Evolutionary conservation across 2,329 filamentous ascomycete species (phyloP).

Genomic region (Pseudocercospora fuligena): DNA sequence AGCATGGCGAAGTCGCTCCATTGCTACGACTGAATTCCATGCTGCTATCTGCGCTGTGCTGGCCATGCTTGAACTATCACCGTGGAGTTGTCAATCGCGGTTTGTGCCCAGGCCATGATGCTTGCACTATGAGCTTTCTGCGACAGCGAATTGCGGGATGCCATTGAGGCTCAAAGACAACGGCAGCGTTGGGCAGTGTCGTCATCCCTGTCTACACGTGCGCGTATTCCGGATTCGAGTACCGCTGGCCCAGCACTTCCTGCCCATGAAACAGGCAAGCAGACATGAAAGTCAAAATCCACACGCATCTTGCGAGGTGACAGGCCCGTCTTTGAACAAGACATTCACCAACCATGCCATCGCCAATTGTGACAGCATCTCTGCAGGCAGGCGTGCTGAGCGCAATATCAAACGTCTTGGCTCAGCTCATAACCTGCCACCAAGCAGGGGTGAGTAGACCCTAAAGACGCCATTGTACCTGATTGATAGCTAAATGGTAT

Average conservation of each 20-base stretch:
- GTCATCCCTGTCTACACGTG: neutral
- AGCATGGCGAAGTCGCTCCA: neutral
- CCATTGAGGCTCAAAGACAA: neutral
- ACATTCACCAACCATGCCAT: slow-evolving; percentile 41
- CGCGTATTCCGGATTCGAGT: neutral
- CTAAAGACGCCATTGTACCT: neutral
- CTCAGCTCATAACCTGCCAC: slow-evolving; percentile 71
- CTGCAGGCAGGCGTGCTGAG: slow-evolving; percentile 69
- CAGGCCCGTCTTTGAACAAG: neutral
- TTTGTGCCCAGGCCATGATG: no score
- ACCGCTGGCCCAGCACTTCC: neutral
- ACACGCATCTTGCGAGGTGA: neutral
- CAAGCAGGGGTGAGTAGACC: slow-evolving; percentile 58
- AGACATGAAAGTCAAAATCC: neutral
- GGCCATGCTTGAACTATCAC: neutral
- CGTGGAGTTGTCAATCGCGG: no score
- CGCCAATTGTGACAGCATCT: slow-evolving; percentile 64
- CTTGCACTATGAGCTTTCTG: no score
- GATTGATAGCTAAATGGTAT: slow-evolving; percentile 4
- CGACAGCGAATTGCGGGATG: no score
- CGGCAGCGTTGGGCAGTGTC: neutral
- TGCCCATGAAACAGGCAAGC: neutral
- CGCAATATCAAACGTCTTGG: slow-evolving; percentile 72
- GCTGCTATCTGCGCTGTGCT: neutral
- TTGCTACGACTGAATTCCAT: neutral